Evolutionary conservation across 495 filamentous ascomycete genomes (phyloP).

Genomic region (Trichoderma erinaceum): DNA sequence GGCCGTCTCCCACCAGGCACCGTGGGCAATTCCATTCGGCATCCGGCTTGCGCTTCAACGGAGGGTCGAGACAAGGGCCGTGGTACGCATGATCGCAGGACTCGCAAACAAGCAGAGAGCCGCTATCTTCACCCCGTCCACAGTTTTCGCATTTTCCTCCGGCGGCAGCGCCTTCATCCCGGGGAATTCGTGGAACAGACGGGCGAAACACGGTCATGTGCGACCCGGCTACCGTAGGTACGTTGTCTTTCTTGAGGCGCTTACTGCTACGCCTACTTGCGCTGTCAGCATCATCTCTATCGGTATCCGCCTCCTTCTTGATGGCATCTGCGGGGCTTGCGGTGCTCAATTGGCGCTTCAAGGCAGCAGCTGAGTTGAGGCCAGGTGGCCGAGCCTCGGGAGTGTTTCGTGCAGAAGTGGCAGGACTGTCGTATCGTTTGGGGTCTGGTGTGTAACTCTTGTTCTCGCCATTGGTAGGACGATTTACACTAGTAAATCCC

Average conservation of each 20-base stretch:
- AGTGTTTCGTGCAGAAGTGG: constrained; percentile 49
- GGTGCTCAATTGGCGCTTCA: constrained; percentile 80
- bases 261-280: constrained; percentile 88
- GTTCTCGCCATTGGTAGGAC: constrained; percentile 31
- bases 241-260: constrained; percentile 83
- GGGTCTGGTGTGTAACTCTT: constrained; percentile 40
- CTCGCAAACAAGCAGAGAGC: constrained; percentile 75
- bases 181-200: constrained; percentile 61
- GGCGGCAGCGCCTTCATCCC: constrained; percentile 59
- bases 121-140: constrained; percentile 63
- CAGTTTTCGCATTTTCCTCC: constrained; percentile 90
- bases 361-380: constrained; percentile 46
- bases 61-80: constrained; percentile 80
- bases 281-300: constrained; percentile 61
- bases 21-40: constrained; percentile 95
- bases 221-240: constrained; percentile 87
- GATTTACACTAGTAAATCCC: constrained; percentile 77
- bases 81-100: constrained; percentile 90
- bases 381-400: constrained; percentile 52
- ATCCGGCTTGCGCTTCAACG: constrained; percentile 69
- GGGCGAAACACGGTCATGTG: constrained; percentile 94
- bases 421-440: constrained; percentile 45
- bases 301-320: constrained; percentile 51
- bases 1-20: constrained; percentile 91
- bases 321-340: constrained; percentile 54